Conservation (phyloP, 768 basidiomycete species). For the Mycena sanguinolenta region DNA sequence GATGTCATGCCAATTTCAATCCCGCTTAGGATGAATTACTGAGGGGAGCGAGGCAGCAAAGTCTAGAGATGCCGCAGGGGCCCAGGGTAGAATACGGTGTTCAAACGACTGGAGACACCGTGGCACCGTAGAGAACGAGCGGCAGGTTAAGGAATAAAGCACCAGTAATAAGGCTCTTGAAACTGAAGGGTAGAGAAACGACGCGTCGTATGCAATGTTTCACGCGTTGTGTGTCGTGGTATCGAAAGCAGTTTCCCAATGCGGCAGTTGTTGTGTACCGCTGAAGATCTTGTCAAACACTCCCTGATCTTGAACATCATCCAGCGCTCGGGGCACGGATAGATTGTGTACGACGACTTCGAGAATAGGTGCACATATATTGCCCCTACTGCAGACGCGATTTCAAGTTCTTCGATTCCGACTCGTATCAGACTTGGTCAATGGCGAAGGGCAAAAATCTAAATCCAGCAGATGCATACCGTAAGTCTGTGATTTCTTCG, state of each 20-base stretch:
- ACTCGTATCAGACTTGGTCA: slow-evolving; percentile 12
- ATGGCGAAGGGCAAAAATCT: slow-evolving; percentile 90
- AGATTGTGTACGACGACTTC: background rate
- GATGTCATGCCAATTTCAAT: slow-evolving; percentile 6
- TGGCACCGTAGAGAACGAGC: too few species aligned
- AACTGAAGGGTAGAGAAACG: background rate
- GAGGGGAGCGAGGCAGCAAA: background rate
- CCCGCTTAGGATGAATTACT: background rate
- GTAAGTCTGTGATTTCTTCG: slow-evolving; percentile 62
- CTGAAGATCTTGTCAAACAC: too few species aligned
- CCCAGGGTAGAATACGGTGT: too few species aligned
- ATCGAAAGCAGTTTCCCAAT: too few species aligned
- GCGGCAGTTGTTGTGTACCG: too few species aligned
- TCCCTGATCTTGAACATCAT: background rate
- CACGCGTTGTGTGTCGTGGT: too few species aligned
- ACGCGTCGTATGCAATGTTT: slow-evolving; percentile 7
- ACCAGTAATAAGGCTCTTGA: background rate
- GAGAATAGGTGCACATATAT: background rate
- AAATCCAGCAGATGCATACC: slow-evolving; percentile 95
- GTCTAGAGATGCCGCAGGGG: background rate
- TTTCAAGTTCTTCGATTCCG: background rate
- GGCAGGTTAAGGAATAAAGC: too few species aligned
- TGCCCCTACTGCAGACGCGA: background rate
- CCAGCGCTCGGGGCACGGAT: background rate
- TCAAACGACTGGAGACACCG: too few species aligned